Conservation (phyloP, 2,329 filamentous ascomycete genomes). For the Botrytis fragariae region DNA sequence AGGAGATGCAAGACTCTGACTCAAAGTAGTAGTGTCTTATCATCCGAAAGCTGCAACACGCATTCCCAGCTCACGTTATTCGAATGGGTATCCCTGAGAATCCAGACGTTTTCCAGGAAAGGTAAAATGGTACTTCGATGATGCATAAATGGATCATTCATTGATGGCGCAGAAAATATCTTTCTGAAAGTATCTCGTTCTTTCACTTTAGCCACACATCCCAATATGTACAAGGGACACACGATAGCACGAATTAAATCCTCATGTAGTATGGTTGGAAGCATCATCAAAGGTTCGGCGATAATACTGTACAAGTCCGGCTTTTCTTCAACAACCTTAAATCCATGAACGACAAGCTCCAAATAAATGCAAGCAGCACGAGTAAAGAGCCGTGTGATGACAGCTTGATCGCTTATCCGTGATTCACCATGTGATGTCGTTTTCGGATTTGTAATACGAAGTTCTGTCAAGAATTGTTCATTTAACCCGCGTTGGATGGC, state of each 20-base stretch:
- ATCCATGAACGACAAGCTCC: conserved; percentile 32
- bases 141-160: conserved; percentile 31
- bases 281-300: conserved; percentile 27
- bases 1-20: background rate
- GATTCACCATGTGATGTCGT: background rate
- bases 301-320: conserved; percentile 24
- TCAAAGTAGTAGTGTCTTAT: conserved; percentile 16
- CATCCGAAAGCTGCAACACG: background rate
- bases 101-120: conserved; percentile 34
- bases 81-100: conserved; percentile 17
- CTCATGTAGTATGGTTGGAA: conserved; percentile 24
- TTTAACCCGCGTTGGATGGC: conserved; percentile 29
- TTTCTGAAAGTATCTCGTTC: conserved; percentile 33
- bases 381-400: conserved; percentile 32
- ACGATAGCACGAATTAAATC: conserved; percentile 29
- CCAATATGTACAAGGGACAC: conserved; percentile 33
- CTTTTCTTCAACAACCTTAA: conserved; percentile 20
- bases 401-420: background rate
- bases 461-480: conserved; percentile 23
- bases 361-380: conserved; percentile 32
- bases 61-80: conserved; percentile 16
- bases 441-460: conserved; percentile 24
- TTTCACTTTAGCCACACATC: conserved; percentile 27
- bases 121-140: conserved; percentile 34
- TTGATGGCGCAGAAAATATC: conserved; percentile 29